Evolutionary conservation across 371 early-diverging fungal species (phyloP).

Genomic region (Cokeromyces recurvatus): DNA sequence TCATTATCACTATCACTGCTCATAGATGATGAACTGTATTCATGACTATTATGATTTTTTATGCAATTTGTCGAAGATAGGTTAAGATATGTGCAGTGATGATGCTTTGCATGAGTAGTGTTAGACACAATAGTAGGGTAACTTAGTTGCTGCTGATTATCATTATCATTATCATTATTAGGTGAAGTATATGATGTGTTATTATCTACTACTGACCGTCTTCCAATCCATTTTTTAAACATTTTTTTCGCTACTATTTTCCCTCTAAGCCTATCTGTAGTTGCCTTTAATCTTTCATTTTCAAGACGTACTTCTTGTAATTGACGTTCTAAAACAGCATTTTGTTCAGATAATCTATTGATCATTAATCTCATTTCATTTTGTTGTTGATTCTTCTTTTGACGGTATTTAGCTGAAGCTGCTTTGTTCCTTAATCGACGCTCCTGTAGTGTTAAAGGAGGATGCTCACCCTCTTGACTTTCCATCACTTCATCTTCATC

Average conservation of each 20-base stretch:
- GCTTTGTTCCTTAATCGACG: constrained; percentile 59
- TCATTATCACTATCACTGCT: constrained; percentile 10
- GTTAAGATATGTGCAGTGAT: too few species aligned
- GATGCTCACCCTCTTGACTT: not conserved
- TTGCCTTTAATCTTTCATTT: constrained; percentile 44
- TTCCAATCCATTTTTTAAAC: constrained; percentile 48
- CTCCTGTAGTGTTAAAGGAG: constrained; percentile 47
- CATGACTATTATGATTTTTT: too few species aligned
- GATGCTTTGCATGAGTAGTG: not conserved
- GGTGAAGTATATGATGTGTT: not conserved
- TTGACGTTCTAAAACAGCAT: constrained; percentile 46
- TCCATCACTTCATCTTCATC: constrained; percentile 8
- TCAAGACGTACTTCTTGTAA: constrained; percentile 48
- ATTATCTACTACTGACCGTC: not conserved
- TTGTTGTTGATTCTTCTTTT: constrained; percentile 59
- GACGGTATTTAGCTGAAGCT: constrained; percentile 62
- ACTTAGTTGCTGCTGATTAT: constrained; percentile 1
- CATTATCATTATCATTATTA: not conserved
- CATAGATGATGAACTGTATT: too few species aligned
- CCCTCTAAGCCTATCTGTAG: constrained; percentile 48
- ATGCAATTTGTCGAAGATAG: too few species aligned
- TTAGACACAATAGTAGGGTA: too few species aligned
- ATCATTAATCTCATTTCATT: constrained; percentile 58
- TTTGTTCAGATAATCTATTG: constrained; percentile 43
- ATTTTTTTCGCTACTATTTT: constrained; percentile 59